These are phyloP conservation scores for Talaromyces sp. DNA, from an alignment of 2,329 filamentous ascomycete species.

Conservation along the genomic window DNA sequence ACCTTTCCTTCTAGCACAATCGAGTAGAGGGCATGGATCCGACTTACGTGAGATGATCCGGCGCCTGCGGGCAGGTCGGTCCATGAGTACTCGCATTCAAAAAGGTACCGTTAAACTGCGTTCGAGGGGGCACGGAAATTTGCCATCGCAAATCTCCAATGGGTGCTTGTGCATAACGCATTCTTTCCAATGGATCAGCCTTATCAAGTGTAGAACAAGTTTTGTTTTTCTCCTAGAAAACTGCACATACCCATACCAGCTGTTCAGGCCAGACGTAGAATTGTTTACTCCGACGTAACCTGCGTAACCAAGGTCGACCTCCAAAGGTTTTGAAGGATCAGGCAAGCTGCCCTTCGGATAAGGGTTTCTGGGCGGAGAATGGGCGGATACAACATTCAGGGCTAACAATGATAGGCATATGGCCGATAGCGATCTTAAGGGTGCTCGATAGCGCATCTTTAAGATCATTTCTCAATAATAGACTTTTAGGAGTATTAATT, in stretches of 20 bases:
- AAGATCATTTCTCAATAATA: neutral
- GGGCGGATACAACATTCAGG: neutral
- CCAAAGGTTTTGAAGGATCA: constrained; percentile 18
- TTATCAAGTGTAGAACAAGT: neutral
- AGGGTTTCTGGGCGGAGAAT: constrained; percentile 5
- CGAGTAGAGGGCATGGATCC: neutral
- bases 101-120: constrained; percentile 23
- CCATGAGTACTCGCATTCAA: constrained; percentile 25
- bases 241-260: constrained; percentile 43
- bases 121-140: constrained; percentile 23
- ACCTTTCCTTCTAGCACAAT: too few relatives aligned
- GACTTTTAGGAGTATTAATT: neutral
- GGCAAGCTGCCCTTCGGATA: constrained; percentile 6
- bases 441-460: neutral
- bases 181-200: constrained; percentile 23
- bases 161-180: constrained; percentile 35
- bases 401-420: neutral
- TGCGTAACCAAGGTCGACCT: constrained; percentile 47
- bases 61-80: constrained; percentile 32
- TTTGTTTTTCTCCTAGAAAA: too few relatives aligned
- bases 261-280: constrained; percentile 39
- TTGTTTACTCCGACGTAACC: constrained; percentile 46
- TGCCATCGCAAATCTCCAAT: constrained; percentile 33
- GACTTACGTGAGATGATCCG: constrained; percentile 13
- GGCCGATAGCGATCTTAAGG: neutral